Conservation (phyloP, 257 asterid genomes). For the Fraxinus anomala region DNA sequence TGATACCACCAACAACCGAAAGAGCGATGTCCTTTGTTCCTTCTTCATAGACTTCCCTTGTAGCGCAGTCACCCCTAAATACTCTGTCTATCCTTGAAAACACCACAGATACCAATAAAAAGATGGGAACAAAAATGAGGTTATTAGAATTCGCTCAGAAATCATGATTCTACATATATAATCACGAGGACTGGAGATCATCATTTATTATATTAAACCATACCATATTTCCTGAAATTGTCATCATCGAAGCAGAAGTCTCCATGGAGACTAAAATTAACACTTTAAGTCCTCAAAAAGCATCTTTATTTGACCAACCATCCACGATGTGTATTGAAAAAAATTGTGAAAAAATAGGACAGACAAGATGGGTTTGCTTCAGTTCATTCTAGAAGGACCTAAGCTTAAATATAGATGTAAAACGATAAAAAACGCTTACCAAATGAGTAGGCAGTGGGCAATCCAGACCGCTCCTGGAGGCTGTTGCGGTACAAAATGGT, state of each 20-base stretch:
- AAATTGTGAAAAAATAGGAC: constrained; percentile 16
- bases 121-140: constrained; percentile 9
- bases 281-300: not conserved
- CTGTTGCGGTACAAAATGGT: constrained; percentile 93
- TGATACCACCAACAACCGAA: constrained; percentile 85
- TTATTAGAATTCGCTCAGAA: not conserved
- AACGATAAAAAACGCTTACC: constrained; percentile 49
- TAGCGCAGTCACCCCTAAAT: constrained; percentile 80
- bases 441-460: constrained; percentile 84
- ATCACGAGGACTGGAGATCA: not conserved
- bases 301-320: not conserved
- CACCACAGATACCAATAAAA: constrained; percentile 18
- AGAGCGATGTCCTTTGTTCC: constrained; percentile 89
- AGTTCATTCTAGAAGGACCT: not conserved
- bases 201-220: not conserved
- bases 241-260: constrained; percentile 9
- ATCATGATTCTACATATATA: not conserved
- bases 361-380: not conserved
- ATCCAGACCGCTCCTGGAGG: constrained; percentile 96
- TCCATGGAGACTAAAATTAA: constrained; percentile 18
- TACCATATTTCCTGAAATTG: not conserved
- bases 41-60: constrained; percentile 83
- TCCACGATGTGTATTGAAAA: constrained; percentile 2
- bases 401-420: constrained; percentile 8
- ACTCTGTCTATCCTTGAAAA: constrained; percentile 65